phyloP scores from a whole-genome alignment of 352 stramenopile species.

The Lagenidium giganteum region DNA sequence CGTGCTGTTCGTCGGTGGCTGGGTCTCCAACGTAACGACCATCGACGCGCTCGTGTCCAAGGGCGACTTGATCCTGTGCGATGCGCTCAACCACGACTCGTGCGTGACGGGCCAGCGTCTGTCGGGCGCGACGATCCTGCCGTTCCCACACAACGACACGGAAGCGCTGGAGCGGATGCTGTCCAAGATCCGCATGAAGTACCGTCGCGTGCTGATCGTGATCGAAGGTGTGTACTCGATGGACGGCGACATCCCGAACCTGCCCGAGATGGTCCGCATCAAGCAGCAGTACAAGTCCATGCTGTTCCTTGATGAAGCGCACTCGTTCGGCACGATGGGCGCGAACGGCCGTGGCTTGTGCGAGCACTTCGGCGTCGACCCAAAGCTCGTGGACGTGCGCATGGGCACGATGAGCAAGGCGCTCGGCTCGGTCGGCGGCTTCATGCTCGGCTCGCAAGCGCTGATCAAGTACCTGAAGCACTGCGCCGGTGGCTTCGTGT shows the following conservation, averaged over 20 bases:
- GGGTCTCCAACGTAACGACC: constrained; percentile 63
- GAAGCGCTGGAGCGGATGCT: constrained; percentile 57
- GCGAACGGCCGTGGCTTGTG: constrained; percentile 42
- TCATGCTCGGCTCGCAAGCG: constrained; percentile 46
- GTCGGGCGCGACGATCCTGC: constrained; percentile 54
- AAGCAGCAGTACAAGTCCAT: constrained; percentile 69
- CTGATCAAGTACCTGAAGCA: constrained; percentile 65
- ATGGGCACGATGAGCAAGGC: constrained; percentile 78
- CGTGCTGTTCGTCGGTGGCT: constrained; percentile 56
- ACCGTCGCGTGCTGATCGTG: constrained; percentile 62
- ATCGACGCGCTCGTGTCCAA: constrained; percentile 62
- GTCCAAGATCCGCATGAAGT: constrained; percentile 44
- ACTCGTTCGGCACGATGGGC: constrained; percentile 67
- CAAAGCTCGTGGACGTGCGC: constrained; percentile 46
- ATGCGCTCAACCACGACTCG: constrained; percentile 67
- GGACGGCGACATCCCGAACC: constrained; percentile 58
- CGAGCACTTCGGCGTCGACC: constrained; percentile 41
- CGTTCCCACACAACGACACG: constrained; percentile 65
- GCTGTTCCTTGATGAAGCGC: constrained; percentile 56
- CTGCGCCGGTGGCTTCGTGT: constrained; percentile 68
- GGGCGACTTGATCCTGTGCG: constrained; percentile 60
- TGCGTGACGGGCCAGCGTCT: constrained; percentile 63
- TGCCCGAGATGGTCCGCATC: constrained; percentile 47
- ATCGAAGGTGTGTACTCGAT: constrained; percentile 67
- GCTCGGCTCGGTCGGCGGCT: constrained; percentile 58